Evolutionary conservation across 2,329 filamentous ascomycete species (phyloP), one percentile per base, ranked within the genome.

Genomic region (Diatrype stigma): DNA sequence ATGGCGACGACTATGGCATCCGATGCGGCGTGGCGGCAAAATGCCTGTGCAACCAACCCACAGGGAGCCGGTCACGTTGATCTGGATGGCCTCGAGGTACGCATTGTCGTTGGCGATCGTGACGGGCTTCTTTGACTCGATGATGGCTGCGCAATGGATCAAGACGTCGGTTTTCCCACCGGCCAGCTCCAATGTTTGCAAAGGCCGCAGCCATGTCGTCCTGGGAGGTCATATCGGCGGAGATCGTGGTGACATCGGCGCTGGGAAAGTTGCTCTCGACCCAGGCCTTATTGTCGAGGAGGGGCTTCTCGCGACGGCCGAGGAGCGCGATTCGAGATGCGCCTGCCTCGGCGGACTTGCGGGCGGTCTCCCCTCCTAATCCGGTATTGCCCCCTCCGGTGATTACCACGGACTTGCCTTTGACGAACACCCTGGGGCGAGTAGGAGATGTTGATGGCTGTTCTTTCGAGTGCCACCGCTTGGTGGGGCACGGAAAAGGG

Each of bases 351-450:
- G 74, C 74, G 48, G 77, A 79, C 54, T 58, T 61, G 22, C 47
- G 60, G 6, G 73, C 72, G 6, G 69, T 76, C 45, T 66, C 70
- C 40, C 64, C 65, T 32, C 75, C 74, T 35, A 79, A 77, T 6
- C 74, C 75, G 11, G 57, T 56, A 42, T 60, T 70, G 3, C 73
- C 73, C 0, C 70, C 73, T 19, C 74, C 75, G 3, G 75, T 78
- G 14, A 75, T 56, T 4, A 75, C 4, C 11, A 76, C 56, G 7
- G 60, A 68, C 53, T 73, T 75, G 47, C 66, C 67, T 46, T 61
- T 63, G 47, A 64, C 67, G 21, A 69, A 71, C 40, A 76, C 65
- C 46, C 68, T 67, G 2, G 74, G 68, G 8, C 66, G 67, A 5
- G 60, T 63, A 6, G 73, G 72, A 23, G 67, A 70, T 34, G 75